Conservation (phyloP, 2,329 filamentous ascomycete species). For the Beauveria scarabaeidicola region DNA sequence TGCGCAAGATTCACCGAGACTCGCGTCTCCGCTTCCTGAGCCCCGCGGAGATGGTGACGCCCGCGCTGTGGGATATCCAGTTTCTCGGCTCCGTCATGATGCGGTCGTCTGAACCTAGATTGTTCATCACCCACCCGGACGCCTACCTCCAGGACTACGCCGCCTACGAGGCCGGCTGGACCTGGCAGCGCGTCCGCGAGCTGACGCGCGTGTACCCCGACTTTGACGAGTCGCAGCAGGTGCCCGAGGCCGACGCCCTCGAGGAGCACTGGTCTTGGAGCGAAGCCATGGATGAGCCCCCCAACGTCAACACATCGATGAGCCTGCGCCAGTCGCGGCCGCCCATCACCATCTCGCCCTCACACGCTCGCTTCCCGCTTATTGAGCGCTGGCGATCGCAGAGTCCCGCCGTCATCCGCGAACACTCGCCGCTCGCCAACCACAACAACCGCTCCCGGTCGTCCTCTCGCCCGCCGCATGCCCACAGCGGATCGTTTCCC, state of each 20-base stretch:
- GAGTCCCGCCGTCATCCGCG: slow-evolving; percentile 27
- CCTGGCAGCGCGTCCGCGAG: slow-evolving; percentile 60
- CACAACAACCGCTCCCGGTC: slow-evolving; percentile 23
- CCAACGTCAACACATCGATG: slow-evolving; percentile 35
- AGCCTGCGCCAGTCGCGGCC: slow-evolving; percentile 31
- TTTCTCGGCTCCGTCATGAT: slow-evolving; percentile 68
- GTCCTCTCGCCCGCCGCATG: slow-evolving; percentile 36
- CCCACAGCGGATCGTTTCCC: slow-evolving; percentile 47
- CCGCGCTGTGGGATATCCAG: slow-evolving; percentile 60
- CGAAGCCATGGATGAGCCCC: slow-evolving; percentile 51
- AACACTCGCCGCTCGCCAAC: slow-evolving; percentile 31
- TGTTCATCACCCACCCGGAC: slow-evolving; percentile 69
- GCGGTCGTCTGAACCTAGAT: slow-evolving; percentile 56
- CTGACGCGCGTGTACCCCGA: slow-evolving; percentile 50
- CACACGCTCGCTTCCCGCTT: slow-evolving; percentile 17
- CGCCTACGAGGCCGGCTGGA: slow-evolving; percentile 51
- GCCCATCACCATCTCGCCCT: slow-evolving; percentile 33
- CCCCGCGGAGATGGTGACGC: slow-evolving; percentile 64
- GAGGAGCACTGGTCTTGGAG: slow-evolving; percentile 63
- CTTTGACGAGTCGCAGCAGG: slow-evolving; percentile 33
- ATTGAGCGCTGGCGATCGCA: slow-evolving; percentile 20
- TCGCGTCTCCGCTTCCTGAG: slow-evolving; percentile 62
- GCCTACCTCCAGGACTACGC: slow-evolving; percentile 60
- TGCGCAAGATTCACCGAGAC: slow-evolving; percentile 69
- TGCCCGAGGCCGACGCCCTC: slow-evolving; percentile 52